Evolutionary conservation across 140 eudicot genomes (phyloP).

Genomic region (Erigeron philadelphicus): DNA sequence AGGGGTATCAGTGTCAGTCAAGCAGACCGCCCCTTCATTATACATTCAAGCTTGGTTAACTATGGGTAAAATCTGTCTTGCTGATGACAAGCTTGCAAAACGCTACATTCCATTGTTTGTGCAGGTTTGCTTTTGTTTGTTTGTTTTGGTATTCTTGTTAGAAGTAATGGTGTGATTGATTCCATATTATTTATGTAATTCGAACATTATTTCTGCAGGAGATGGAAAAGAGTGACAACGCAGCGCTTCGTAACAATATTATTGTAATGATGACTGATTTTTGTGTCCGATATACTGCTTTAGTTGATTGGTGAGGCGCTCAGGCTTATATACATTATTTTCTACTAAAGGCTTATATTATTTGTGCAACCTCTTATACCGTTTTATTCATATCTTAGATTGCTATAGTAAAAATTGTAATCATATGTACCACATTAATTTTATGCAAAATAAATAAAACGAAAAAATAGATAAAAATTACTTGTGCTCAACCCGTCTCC

Average conservation of each 20-base stretch:
- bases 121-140: conserved; percentile 50
- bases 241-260: conserved; percentile 80
- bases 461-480: not conserved
- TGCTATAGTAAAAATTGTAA: no score
- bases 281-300: conserved; percentile 87
- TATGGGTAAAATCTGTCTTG: conserved; percentile 93
- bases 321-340: conserved; percentile 24
- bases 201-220: conserved; percentile 52
- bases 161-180: not conserved
- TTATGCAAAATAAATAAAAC: not conserved
- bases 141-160: not conserved
- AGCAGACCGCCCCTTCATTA: conserved; percentile 68
- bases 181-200: conserved; percentile 1
- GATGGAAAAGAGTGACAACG: conserved; percentile 76
- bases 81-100: conserved; percentile 93
- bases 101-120: conserved; percentile 89
- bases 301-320: conserved; percentile 95
- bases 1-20: conserved; percentile 36
- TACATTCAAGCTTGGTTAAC: conserved; percentile 91
- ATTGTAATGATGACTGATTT: conserved; percentile 89
- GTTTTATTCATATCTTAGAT: no score
- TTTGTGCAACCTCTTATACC: not conserved
- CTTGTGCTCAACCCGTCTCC: not conserved
- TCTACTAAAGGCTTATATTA: no score
- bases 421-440: not conserved